Conservation (phyloP, 2,329 filamentous ascomycete genomes). For the Cladophialophora psammophila region DNA sequence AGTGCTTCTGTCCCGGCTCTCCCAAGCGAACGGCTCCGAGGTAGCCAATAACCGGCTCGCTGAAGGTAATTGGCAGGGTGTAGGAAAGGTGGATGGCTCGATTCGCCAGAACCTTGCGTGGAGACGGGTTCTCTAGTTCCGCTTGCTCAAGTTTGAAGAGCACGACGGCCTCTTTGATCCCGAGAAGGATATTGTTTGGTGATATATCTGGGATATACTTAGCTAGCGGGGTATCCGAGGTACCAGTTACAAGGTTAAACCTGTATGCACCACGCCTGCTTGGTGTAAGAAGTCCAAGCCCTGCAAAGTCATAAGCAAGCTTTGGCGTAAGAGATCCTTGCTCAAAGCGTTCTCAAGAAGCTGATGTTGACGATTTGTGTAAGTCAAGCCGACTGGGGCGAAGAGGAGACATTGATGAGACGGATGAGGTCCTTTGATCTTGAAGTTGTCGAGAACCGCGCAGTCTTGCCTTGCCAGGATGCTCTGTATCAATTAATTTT, state of each 20-base stretch:
- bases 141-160: constrained; percentile 22
- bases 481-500: constrained; percentile 37
- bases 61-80: constrained; percentile 23
- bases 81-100: constrained; percentile 43
- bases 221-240: neutral
- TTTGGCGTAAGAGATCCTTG: constrained; percentile 40
- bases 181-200: constrained; percentile 45
- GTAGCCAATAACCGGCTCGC: constrained; percentile 43
- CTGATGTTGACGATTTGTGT: neutral
- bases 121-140: constrained; percentile 26
- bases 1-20: constrained; percentile 32
- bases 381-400: neutral
- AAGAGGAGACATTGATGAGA: neutral
- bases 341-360: too few species aligned
- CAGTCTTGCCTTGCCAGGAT: constrained; percentile 46
- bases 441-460: constrained; percentile 47
- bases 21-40: constrained; percentile 42
- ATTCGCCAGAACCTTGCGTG: constrained; percentile 43
- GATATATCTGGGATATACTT: constrained; percentile 43
- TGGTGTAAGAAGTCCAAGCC: constrained; percentile 46
- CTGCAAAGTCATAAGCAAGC: constrained; percentile 37
- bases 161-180: constrained; percentile 28
- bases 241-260: constrained; percentile 25
- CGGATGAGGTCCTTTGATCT: constrained; percentile 36
- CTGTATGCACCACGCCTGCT: constrained; percentile 42